Evolutionary conservation across 1,284 basidiomycete genomes (phyloP).

Genomic region (Apiotrichum gracile): DNA sequence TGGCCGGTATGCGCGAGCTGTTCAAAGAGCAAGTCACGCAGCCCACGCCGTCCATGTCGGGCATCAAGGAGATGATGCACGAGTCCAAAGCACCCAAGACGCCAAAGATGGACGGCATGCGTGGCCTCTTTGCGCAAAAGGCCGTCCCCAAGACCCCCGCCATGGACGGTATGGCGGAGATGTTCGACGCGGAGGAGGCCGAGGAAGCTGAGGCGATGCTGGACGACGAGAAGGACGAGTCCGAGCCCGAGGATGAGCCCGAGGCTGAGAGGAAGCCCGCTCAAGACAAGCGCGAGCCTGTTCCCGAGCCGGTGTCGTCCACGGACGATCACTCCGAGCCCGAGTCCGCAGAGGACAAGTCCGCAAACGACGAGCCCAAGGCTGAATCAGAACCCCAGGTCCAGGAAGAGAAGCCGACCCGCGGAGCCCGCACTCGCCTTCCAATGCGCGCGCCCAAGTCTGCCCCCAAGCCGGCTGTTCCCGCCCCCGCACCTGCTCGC

Average conservation of each 20-base stretch:
- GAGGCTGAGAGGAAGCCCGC: background rate
- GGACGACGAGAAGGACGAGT: background rate
- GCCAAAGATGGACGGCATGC: slow-evolving; percentile 18
- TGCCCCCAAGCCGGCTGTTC: background rate
- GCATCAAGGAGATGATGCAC: slow-evolving; percentile 1
- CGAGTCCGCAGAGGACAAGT: too few species aligned
- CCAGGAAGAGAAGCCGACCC: background rate
- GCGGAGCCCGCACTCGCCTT: background rate
- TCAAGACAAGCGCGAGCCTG: too few species aligned
- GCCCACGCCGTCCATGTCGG: slow-evolving; percentile 18
- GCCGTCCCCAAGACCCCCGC: background rate
- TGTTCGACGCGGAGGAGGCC: background rate
- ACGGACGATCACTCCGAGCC: too few species aligned
- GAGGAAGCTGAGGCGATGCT: background rate
- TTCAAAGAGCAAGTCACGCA: slow-evolving; percentile 5
- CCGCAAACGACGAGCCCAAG: background rate
- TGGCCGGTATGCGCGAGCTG: slow-evolving; percentile 5
- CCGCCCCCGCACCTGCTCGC: background rate
- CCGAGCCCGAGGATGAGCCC: background rate
- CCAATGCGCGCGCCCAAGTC: background rate
- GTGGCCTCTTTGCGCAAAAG: background rate
- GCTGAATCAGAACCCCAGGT: background rate
- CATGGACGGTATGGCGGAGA: background rate
- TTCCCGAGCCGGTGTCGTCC: too few species aligned
- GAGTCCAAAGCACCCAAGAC: slow-evolving; percentile 10